Evolutionary conservation across 192 early-diverging fungal genomes (phyloP), one percentile per base, ranked within the genome.

Genomic region (Gamsiella multidivaricata): DNA sequence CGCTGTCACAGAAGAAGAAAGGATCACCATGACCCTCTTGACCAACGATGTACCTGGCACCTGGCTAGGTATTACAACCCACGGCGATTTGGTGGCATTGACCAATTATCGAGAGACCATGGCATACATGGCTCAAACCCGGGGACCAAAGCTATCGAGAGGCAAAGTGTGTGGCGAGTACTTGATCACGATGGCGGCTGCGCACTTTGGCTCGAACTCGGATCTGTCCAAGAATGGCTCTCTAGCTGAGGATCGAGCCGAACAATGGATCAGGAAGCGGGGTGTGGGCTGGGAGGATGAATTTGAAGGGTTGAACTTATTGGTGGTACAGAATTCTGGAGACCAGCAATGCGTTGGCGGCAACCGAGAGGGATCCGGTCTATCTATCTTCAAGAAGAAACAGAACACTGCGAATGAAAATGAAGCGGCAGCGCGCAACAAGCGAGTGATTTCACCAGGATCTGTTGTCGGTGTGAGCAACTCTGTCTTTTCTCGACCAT

Each of bases 41-140:
- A 78, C 74, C 1, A 14, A 78, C 20, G 47, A 69, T 37, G 36
- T 78, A 0, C 65, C 79, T 0, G 85, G 85, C 0, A 87, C 81
- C 6, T 87, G 85, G 85, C 54, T 87, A 11, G 85, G 83, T 3
- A 78, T 87, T 32, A 80, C 83, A 7, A 71, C 59, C 3, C 41
- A 79, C 31, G 85, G 85, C 5, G 66, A 73, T 41, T 80, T 87
- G 34, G 73, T 82, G 18, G 83, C 81, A 5, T 29, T 87, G 56
- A 87, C 85, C 22, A 87, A 87, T 49, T 82, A 72, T 43, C 54
- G 83, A 14, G 85, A 87, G 45, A 18, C 23, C 3, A 23, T 29
- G 17, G 66, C 28, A 0, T 78, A 78, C 15, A 49, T 64, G 37
- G 31, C 49, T 14, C 25, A 52, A 14, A 36, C 18, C 2, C 31